Base-by-base conservation (phyloP, 192 early-diverging fungal genomes). In the Haplosporangium gracile region DNA sequence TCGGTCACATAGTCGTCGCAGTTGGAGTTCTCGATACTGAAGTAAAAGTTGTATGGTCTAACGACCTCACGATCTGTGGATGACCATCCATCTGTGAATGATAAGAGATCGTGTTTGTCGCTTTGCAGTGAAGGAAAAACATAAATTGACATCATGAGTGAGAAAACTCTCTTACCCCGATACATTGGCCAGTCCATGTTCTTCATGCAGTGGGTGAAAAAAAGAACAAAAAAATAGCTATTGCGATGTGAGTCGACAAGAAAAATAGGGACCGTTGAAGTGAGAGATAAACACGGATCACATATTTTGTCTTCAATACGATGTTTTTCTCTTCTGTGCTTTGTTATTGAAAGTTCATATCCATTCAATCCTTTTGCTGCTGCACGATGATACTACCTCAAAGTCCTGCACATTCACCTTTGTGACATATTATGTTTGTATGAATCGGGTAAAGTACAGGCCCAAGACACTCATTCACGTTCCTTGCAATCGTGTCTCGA, bases 1-100 rank as follows among this genome's bases (percentile, higher is more conserved):
- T 87, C 85, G 0, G 80, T 70, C 8, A 88, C 82, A 53, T 88
- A 88, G 74, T 85, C 75, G 57, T 81, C 57, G 42, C 88, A 88
- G 68, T 85, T 88, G 68, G 70, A 68, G 65, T 81, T 83, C 40
- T 88, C 88, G 42, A 88, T 40, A 16, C 68, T 72, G 29, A 88
- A 78, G 49, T 88, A 84, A 43, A 88, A 88, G 49, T 77, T 80
- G 79, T 88, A 81, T 20, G 18, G 72, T 8, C 16, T 51, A 2
- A 81, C 77, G n/a, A 78, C 63, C 24, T 81, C 85, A 9, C 9
- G 7, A 53, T 75, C 73, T 11, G 63, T 16, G 1, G 20, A 65
- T 4, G 20, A 29, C 22, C 3, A 5, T n/a, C 78, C 78, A 40
- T 71, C 78, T 79, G 32, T 72, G 16, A 29, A n/a, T 40, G 32